phyloP scores from a whole-genome alignment of 495 filamentous ascomycete genomes.

The Echria macrotheca region DNA sequence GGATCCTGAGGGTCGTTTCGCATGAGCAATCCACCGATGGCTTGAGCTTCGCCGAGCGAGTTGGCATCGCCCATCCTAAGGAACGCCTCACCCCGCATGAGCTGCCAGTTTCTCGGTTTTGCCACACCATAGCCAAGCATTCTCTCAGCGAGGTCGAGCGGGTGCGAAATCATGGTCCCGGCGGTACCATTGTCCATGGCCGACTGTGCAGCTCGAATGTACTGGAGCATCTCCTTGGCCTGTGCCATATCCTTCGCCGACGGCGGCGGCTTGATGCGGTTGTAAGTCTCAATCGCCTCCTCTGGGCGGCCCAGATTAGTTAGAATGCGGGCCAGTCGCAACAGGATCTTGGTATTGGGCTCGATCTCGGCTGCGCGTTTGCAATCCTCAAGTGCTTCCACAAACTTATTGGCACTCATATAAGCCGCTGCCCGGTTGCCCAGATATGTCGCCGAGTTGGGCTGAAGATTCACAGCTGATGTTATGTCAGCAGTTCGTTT shows the following conservation, averaged over 20 bases:
- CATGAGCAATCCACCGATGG: slow-evolving; percentile 80
- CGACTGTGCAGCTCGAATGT: slow-evolving; percentile 75
- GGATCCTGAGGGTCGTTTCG: slow-evolving; percentile 85
- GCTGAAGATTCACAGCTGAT: slow-evolving; percentile 75
- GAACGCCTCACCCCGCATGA: slow-evolving; percentile 91
- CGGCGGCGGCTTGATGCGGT: slow-evolving; percentile 65
- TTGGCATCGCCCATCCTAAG: slow-evolving; percentile 89
- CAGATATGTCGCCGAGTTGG: slow-evolving; percentile 77
- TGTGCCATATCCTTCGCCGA: slow-evolving; percentile 75
- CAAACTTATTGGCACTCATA: slow-evolving; percentile 74
- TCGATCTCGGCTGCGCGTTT: slow-evolving; percentile 74
- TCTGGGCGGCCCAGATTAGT: slow-evolving; percentile 77
- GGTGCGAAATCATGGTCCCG: slow-evolving; percentile 87
- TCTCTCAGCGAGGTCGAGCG: slow-evolving; percentile 81
- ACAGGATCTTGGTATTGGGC: slow-evolving; percentile 76
- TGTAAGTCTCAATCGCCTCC: slow-evolving; percentile 77
- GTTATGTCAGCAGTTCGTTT: slow-evolving; percentile 13
- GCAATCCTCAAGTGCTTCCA: slow-evolving; percentile 79
- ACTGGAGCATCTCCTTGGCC: slow-evolving; percentile 75
- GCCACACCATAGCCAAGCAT: slow-evolving; percentile 65
- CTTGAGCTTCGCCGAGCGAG: slow-evolving; percentile 83
- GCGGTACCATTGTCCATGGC: slow-evolving; percentile 63
- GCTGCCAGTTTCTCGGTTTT: slow-evolving; percentile 84
- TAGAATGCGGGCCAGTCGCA: slow-evolving; percentile 83
- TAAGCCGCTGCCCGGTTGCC: slow-evolving; percentile 93